Evolutionary conservation across 2,329 filamentous ascomycete species (phyloP).

Genomic region (Botryotinia calthae): DNA sequence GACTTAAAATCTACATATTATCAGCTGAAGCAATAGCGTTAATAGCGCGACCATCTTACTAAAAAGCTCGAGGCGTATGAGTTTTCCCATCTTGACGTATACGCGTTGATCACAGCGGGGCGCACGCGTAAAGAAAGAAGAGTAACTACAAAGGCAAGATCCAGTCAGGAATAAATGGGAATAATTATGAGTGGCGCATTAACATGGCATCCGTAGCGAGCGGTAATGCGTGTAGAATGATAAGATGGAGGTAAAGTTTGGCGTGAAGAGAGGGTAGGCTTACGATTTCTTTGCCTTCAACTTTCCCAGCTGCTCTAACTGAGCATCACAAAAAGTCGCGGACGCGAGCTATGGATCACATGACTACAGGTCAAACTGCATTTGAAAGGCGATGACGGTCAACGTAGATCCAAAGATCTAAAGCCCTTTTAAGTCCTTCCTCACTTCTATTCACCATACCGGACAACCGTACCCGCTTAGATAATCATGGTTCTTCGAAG

Average conservation of each 20-base stretch:
- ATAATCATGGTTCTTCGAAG: neutral
- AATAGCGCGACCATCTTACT: slow-evolving; percentile 55
- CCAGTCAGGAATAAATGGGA: slow-evolving; percentile 2
- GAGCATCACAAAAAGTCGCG: slow-evolving; percentile 17
- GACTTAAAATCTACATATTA: slow-evolving; percentile 84
- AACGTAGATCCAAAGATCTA: neutral
- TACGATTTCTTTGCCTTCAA: neutral
- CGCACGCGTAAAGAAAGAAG: slow-evolving; percentile 26
- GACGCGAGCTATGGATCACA: slow-evolving; percentile 17
- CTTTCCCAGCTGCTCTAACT: neutral
- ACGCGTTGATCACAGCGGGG: slow-evolving; percentile 33
- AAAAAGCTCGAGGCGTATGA: slow-evolving; percentile 90
- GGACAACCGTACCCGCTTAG: neutral
- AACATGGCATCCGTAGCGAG: neutral
- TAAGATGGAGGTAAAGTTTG: neutral
- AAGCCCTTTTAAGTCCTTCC: neutral
- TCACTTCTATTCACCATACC: neutral
- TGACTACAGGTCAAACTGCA: neutral
- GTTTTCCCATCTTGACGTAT: slow-evolving; percentile 77
- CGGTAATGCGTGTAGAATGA: neutral
- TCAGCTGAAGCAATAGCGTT: slow-evolving; percentile 25
- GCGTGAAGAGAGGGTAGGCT: neutral
- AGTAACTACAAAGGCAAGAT: neutral
- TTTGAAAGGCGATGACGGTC: neutral
- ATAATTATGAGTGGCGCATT: neutral